phyloP scores from a whole-genome alignment of 805 yeast species.

The Candida morakotiae region DNA sequence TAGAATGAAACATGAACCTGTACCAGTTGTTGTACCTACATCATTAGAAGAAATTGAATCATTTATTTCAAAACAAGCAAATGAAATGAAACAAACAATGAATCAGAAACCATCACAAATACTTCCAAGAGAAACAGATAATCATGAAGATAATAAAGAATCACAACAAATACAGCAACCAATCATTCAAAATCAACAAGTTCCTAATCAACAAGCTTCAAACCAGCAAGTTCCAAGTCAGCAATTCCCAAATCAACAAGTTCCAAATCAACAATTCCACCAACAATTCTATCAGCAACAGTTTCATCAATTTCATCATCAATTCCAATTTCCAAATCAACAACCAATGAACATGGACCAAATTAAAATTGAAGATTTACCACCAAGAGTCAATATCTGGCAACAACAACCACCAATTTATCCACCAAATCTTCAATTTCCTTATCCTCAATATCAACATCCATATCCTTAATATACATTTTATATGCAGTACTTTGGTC shows the following conservation, averaged over 20 bases:
- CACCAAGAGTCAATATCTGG: conserved; percentile 2
- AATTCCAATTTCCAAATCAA: too few relatives aligned
- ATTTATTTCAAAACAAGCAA: conserved; percentile 31
- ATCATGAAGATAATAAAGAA: too few relatives aligned
- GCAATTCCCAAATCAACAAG: too few relatives aligned
- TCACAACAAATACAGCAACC: too few relatives aligned
- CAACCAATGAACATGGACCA: conserved; percentile 10
- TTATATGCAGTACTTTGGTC: not conserved
- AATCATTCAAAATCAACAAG: too few relatives aligned
- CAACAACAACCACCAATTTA: conserved; percentile 2
- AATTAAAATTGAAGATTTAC: conserved; percentile 13
- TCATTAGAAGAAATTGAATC: conserved; percentile 37
- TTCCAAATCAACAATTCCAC: too few relatives aligned
- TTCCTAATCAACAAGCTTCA: too few relatives aligned
- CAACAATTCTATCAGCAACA: too few relatives aligned
- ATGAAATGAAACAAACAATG: conserved; percentile 16
- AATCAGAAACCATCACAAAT: conserved; percentile 5
- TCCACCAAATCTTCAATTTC: conserved; percentile 1
- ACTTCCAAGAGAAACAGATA: too few relatives aligned
- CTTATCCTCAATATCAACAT: conserved; percentile 2
- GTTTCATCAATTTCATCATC: too few relatives aligned
- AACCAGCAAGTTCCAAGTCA: too few relatives aligned
- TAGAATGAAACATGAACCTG: not conserved
- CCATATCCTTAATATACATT: not conserved
- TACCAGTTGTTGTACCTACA: conserved; percentile 13